Conservation (phyloP, 352 stramenopile species). For the Pythium pyrilobum region DNA sequence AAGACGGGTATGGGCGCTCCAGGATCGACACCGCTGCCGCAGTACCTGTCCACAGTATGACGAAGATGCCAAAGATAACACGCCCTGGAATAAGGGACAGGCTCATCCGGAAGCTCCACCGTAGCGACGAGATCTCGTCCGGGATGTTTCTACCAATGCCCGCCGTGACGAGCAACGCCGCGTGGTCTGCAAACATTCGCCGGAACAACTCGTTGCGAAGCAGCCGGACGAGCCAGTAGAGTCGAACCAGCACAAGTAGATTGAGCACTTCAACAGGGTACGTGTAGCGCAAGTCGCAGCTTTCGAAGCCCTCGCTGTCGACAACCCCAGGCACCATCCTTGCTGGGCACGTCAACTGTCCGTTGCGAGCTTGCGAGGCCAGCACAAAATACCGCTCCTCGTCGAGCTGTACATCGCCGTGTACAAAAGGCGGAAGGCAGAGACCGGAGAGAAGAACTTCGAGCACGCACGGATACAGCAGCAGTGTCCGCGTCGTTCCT, state of each 20-base stretch:
- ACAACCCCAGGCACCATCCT: not conserved
- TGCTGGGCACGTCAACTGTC: constrained; percentile 4
- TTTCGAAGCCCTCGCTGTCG: constrained; percentile 19
- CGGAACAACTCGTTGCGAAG: constrained; percentile 47
- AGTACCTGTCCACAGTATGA: constrained; percentile 42
- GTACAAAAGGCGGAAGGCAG: constrained; percentile 47
- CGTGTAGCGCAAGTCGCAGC: constrained; percentile 40
- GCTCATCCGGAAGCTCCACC: constrained; percentile 52
- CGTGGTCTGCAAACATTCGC: constrained; percentile 23
- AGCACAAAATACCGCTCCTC: constrained; percentile 35
- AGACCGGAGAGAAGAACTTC: constrained; percentile 37
- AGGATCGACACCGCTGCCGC: constrained; percentile 48
- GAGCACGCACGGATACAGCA: constrained; percentile 37
- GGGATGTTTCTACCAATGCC: constrained; percentile 25
- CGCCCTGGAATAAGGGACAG: constrained; percentile 33
- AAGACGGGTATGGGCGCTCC: constrained; percentile 51
- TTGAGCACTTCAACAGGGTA: constrained; percentile 65
- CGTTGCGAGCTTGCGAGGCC: not conserved
- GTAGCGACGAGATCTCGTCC: constrained; percentile 32
- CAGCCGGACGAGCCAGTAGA: constrained; percentile 57
- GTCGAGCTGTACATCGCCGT: constrained; percentile 33
- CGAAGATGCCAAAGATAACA: constrained; percentile 40
- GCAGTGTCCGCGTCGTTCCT: constrained; percentile 14
- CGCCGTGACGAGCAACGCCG: constrained; percentile 17
- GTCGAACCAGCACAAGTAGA: constrained; percentile 45